Conservation (phyloP, 306 rosid genomes). For the Rosa multiflora region DNA sequence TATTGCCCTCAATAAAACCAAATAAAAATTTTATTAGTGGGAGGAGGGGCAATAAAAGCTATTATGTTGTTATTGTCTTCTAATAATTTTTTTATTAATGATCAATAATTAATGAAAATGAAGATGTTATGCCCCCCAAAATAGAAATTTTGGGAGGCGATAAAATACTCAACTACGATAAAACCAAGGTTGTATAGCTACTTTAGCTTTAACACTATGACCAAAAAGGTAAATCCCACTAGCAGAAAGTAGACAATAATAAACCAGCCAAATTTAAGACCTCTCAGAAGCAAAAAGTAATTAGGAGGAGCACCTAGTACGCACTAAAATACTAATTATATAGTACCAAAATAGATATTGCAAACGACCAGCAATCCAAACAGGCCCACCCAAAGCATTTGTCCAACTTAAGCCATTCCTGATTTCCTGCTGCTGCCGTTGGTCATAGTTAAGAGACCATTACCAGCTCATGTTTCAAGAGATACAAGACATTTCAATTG, state of each 20-base stretch:
- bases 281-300: slow-evolving; percentile 63
- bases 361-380: slow-evolving; percentile 94
- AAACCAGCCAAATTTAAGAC: slow-evolving; percentile 65
- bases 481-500: slow-evolving; percentile 41
- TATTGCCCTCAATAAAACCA: too few species aligned
- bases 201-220: slow-evolving; percentile 62
- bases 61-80: too few species aligned
- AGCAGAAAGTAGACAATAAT: slow-evolving; percentile 57
- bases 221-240: slow-evolving; percentile 41
- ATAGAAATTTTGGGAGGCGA: too few species aligned
- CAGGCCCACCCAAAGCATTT: slow-evolving; percentile 62
- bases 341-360: slow-evolving; percentile 78
- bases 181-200: slow-evolving; percentile 21
- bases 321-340: slow-evolving; percentile 79
- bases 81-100: too few species aligned
- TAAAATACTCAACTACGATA: too few species aligned
- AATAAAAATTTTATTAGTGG: too few species aligned
- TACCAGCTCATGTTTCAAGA: slow-evolving; percentile 33
- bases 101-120: too few species aligned
- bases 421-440: slow-evolving; percentile 43
- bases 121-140: too few species aligned
- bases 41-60: too few species aligned
- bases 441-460: slow-evolving; percentile 36
- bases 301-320: slow-evolving; percentile 66
- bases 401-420: slow-evolving; percentile 21